Base-by-base conservation (phyloP, 2,329 filamentous ascomycete species). In the Aspergillus hortae region DNA sequence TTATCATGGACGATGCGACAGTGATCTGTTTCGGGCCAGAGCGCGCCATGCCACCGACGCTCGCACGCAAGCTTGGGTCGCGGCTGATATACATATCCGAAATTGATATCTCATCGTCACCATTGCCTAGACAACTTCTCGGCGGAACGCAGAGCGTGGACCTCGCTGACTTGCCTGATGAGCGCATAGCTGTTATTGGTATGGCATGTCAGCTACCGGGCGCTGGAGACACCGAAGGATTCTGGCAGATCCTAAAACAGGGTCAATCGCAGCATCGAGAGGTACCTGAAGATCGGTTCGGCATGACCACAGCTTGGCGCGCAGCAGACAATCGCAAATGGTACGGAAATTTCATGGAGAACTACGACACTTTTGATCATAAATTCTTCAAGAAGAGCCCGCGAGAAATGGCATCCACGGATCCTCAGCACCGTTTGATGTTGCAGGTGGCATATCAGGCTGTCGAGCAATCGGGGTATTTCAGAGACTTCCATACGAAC, bases 21-120 rank as follows among this genome's bases (percentile, higher is more conserved):
- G 42, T 72, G 23, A 50, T 73, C 19, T 59, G 59, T 10, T 74
- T 77, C 56, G 74, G 74, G 1, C 59, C 61, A 1, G 72, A 75
- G 42, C 62, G 67, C 19, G 64, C 62, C 48, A 49, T 75, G 3
- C 72, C 73, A 23, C 66, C 68, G 3, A 59, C 68, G 21, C 27
- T 68, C 21, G 46, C 64, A 40, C 61, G 63, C 6, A 59, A 56
- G 21, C 51, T 67, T 6, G 60, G 61, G n/a, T 21, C 53, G 1
- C 32, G 42, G 11, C 23, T 48, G 4, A 19, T 36, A 9, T 17
- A 35, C 14, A 30, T 42, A 12, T 15, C 40, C 5, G 40, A 42
- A 12, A 15, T 42, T 15, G 40, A 42, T 21, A 5, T 42, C n/a
- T 42, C 17, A 4, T 19, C 40, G 23, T 17, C 14, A 7, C 25